Evolutionary conservation across 2,329 filamentous ascomycete genomes (phyloP).

Genomic region (Aspergillus aculeatus): DNA sequence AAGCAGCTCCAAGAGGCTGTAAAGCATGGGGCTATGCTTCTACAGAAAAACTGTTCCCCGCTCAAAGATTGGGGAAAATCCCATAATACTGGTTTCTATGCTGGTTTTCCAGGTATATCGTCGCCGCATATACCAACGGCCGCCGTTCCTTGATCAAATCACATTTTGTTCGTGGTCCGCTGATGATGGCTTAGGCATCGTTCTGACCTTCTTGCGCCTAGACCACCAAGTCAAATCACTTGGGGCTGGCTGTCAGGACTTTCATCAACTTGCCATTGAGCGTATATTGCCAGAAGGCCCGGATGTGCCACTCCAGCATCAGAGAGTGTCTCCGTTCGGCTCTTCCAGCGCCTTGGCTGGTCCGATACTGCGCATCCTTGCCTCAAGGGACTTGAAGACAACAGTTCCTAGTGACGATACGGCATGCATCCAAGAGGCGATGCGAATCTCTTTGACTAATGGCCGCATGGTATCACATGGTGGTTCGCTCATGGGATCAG

Average conservation of each 20-base stretch:
- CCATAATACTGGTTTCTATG: slow-evolving; percentile 29
- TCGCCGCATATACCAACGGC: neutral
- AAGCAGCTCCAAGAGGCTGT: slow-evolving; percentile 32
- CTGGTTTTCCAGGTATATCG: slow-evolving; percentile 32
- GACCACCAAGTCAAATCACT: slow-evolving; percentile 34
- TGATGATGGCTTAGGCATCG: slow-evolving; percentile 29
- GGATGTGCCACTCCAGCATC: slow-evolving; percentile 26
- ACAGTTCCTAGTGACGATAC: slow-evolving; percentile 30
- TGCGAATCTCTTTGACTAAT: slow-evolving; percentile 31
- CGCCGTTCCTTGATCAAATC: neutral
- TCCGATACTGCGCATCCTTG: slow-evolving; percentile 29
- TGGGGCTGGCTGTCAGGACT: slow-evolving; percentile 19
- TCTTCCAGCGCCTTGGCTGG: slow-evolving; percentile 32
- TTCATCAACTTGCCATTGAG: slow-evolving; percentile 28
- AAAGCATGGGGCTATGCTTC: slow-evolving; percentile 25
- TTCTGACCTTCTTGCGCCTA: slow-evolving; percentile 40
- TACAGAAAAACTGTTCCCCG: slow-evolving; percentile 25
- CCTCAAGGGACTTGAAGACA: slow-evolving; percentile 13
- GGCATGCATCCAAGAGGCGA: slow-evolving; percentile 26
- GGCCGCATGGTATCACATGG: slow-evolving; percentile 26
- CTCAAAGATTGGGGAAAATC: slow-evolving; percentile 22
- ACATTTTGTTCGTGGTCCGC: neutral
- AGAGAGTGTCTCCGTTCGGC: slow-evolving; percentile 34
- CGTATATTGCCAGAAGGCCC: slow-evolving; percentile 27
- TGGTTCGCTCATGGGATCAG: slow-evolving; percentile 32